These are phyloP conservation scores for Detonula confervacea DNA, from an alignment of 352 stramenopile species.

Conservation along the genomic window DNA sequence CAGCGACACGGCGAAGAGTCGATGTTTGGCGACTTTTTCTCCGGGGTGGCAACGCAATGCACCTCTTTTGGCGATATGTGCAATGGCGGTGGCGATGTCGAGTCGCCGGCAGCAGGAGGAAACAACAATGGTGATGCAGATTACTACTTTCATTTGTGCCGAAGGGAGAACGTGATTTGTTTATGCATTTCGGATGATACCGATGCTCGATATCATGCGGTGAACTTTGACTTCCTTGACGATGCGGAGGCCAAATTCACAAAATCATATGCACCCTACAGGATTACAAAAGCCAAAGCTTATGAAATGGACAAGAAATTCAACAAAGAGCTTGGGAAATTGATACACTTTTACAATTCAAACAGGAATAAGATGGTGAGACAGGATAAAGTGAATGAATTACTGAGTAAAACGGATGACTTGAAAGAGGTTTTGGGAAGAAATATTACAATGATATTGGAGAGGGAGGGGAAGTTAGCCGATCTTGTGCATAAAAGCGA, in stretches of 20 bases:
- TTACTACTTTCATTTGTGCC: constrained; percentile 53
- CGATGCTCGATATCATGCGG: constrained; percentile 31
- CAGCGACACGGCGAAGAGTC: constrained; percentile 27
- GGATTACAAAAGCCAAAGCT: constrained; percentile 49
- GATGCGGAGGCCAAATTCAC: constrained; percentile 40
- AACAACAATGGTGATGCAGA: constrained; percentile 20
- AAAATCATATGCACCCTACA: constrained; percentile 21
- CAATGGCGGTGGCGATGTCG: not conserved
- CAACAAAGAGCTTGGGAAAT: constrained; percentile 37
- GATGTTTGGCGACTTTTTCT: constrained; percentile 32
- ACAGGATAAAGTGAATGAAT: constrained; percentile 39
- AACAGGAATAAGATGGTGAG: constrained; percentile 42
- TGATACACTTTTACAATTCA: constrained; percentile 55
- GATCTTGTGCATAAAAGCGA: constrained; percentile 41
- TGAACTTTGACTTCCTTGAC: constrained; percentile 47
- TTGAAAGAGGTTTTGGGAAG: constrained; percentile 43
- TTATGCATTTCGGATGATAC: constrained; percentile 53
- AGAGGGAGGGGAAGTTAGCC: constrained; percentile 29
- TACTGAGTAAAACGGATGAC: constrained; percentile 42
- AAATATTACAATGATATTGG: constrained; percentile 50
- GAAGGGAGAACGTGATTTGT: constrained; percentile 33
- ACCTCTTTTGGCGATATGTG: constrained; percentile 8
- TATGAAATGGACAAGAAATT: constrained; percentile 59
- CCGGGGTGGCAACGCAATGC: constrained; percentile 15
- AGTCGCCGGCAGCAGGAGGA: constrained; percentile 9